Conservation (phyloP, 1,139 yeast genomes). For the Yamadazyma jaroonii region DNA sequence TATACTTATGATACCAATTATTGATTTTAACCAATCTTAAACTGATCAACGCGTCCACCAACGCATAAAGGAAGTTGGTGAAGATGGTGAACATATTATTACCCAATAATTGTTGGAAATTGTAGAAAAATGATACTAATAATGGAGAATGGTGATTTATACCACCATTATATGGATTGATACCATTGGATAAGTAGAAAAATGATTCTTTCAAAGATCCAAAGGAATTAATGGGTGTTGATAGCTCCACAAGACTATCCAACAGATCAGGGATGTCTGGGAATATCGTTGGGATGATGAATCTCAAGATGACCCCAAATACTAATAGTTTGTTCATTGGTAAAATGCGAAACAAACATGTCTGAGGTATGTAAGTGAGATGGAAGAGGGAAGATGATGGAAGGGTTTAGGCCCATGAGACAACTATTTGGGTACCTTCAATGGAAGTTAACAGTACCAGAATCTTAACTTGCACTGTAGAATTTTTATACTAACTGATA, state of each 20-base stretch:
- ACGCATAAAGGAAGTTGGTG: conserved; percentile 34
- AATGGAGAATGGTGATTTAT: conserved; percentile 85
- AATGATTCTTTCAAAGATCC: conserved; percentile 75
- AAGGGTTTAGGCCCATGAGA: background rate
- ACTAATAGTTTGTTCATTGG: conserved; percentile 2
- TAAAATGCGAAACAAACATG: conserved; percentile 3
- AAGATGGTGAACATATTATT: conserved; percentile 8
- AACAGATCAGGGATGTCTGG: conserved; percentile 30
- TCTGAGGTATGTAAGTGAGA: conserved; percentile 3
- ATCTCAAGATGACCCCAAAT: conserved; percentile 31
- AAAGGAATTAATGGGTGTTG: conserved; percentile 77
- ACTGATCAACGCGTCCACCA: conserved; percentile 41
- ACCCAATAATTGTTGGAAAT: conserved; percentile 20
- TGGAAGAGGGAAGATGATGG: background rate
- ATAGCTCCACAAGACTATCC: conserved; percentile 56
- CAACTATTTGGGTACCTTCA: too few species aligned
- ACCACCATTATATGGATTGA: conserved; percentile 79
- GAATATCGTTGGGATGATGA: conserved; percentile 30
- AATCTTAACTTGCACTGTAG: background rate
- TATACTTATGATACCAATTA: conserved; percentile 36
- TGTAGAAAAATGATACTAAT: conserved; percentile 45
- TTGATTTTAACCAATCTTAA: conserved; percentile 39
- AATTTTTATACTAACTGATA: conserved; percentile 2
- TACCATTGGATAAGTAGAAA: conserved; percentile 56
- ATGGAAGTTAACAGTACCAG: background rate